These are phyloP conservation scores for Pseudogymnoascus sp. DNA, from an alignment of 2,329 filamentous ascomycete species.

Conservation along the genomic window DNA sequence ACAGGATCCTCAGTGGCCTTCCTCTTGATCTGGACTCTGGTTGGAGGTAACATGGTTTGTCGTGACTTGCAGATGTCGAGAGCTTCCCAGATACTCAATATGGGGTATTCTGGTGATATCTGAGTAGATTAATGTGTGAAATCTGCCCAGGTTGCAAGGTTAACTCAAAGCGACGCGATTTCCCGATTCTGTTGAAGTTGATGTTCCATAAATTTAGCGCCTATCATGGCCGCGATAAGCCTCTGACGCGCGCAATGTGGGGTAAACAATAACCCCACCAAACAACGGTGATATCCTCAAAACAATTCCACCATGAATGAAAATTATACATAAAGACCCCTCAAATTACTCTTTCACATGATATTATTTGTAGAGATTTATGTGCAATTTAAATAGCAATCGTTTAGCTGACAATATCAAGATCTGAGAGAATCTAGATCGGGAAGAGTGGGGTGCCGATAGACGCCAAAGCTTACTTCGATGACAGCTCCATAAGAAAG, in stretches of 20 bases:
- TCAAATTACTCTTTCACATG: not conserved
- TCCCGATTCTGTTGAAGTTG: not conserved
- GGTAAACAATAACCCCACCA: not conserved
- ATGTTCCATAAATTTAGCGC: slow-evolving; percentile 11
- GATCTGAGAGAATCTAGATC: not conserved
- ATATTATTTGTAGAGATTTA: not conserved
- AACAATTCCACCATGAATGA: not conserved
- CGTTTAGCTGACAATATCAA: not conserved
- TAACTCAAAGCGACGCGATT: not conserved
- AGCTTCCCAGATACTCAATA: not conserved
- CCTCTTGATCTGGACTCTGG: slow-evolving; percentile 29
- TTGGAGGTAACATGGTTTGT: slow-evolving; percentile 24
- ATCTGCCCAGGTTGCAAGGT: slow-evolving; percentile 1
- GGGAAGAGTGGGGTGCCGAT: not conserved
- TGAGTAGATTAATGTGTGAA: not conserved
- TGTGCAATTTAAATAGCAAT: not conserved
- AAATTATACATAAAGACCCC: not conserved
- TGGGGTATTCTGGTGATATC: not conserved
- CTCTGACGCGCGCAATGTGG: slow-evolving; percentile 9
- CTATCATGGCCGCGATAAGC: slow-evolving; percentile 7
- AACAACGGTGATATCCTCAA: not conserved
- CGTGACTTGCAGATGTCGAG: not conserved
- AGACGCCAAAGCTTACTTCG: slow-evolving; percentile 2
- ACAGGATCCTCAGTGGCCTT: slow-evolving; percentile 31
- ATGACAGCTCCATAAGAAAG: not conserved